Base-by-base conservation (phyloP, 108 stramenopile genomes). In the Nitzschia sp. region DNA sequence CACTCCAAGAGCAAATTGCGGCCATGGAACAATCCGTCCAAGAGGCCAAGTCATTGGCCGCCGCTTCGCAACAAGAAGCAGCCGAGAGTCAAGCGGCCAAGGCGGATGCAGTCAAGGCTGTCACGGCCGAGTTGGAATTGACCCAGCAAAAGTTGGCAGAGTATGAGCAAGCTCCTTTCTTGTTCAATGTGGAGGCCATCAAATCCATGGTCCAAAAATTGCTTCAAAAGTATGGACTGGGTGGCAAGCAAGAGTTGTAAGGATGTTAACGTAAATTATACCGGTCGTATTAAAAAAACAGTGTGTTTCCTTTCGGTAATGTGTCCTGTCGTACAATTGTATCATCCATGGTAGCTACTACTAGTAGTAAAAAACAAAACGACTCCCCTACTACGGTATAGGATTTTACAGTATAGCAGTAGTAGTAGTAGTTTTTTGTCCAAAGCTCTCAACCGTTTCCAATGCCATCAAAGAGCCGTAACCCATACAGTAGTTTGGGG, bases 201-300 rank as follows among this genome's bases (percentile, higher is more conserved):
- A 51, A 65, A 38, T 11, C 64, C 51, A 51, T 52, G 9, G 1
- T 34, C 22, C 51, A 29, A 51, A 25, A 3, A 7, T 26, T 65
- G 1, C 52, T 65, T 24, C 38, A 65, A 21, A 65, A 65, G 52
- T 51, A 51, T 65, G 64, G 64, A 15, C 29, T 65, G 0, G 64
- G 15, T 17, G 40, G 58, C 37, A 41, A 59, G 40, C 42, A 48
- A 50, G 64, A 62, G 1, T 62, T 65, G 64, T 65, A 65, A 17
- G 1, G n/a, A n/a, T n/a, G n/a, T n/a, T n/a, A n/a, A n/a, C n/a
- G n/a, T n/a, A n/a, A n/a, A n/a, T n/a, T n/a, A n/a, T n/a, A n/a
- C n/a, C n/a, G n/a, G n/a, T n/a, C n/a, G n/a, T n/a, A n/a, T n/a
- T n/a, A n/a, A n/a, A n/a, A n/a, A n/a, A n/a, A n/a, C n/a, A n/a